Base-by-base conservation (phyloP, 805 yeast species). In the Cyberlindnera petersonii region DNA sequence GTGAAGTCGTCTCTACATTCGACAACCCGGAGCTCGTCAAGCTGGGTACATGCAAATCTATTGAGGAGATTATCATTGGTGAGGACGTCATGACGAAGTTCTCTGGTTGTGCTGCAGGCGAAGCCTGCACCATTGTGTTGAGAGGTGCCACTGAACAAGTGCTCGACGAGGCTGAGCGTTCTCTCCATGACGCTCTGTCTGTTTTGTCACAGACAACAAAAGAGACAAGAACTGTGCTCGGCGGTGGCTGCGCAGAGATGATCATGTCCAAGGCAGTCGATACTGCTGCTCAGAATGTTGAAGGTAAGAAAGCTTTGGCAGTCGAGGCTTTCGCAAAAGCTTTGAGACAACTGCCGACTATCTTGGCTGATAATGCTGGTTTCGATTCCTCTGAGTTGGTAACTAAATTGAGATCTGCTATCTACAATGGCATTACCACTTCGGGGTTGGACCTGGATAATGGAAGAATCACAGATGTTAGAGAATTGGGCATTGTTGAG, bases 91-190 rank as follows among this genome's bases (percentile, higher is more conserved):
- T 87, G 77, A 77, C 89, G 46, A 86, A 84, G 63, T 93, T 93
- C 57, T 79, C 93, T n/a, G 99, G 98, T 22, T 95, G 91, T 46
- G 82, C 86, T 37, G 89, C 89, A 13, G 95, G 96, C 44, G 86
- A 86, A 64, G 98, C 98, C 5, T 93, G 98, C 71, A 88, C 97
- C 3, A 79, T 93, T 54, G 95, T 93, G 19, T 68, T 93, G 50
- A 77, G 99, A 61, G 98, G 98, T 51, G 97, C 98, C 28, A 95
- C 98, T 15, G 95, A 91, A 48, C 96, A 89, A 64, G 86, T 91
- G 3, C 71, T 94, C 45, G 98, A 89, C 49, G 98, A 93, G 68
- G 94, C 96, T 23, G 97, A 91, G 63, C 81, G 99, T 63, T 88
- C 98, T 0, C 69, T 93, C 43, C 98, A 93, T 57, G 99, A 93